A percentile compares a stretch with the other conserved stretches of the same genome.
These are phyloP conservation scores for Fusarium denticulatum DNA, from an alignment of 2,329 filamentous ascomycete species.

Conservation along the genomic window DNA sequence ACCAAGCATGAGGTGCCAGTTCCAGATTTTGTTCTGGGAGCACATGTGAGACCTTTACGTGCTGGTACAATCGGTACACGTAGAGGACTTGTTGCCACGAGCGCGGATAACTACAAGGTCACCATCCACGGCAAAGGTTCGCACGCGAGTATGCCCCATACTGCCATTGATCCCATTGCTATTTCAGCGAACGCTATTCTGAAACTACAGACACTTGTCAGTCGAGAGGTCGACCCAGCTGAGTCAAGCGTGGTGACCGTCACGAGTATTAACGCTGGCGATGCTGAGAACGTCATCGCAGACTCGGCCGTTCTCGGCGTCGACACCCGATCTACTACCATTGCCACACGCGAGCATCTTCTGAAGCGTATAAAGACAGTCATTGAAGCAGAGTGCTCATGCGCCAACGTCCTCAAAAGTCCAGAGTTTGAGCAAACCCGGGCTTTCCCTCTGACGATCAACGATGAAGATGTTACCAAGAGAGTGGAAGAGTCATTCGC, in stretches of 20 bases:
- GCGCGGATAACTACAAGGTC: constrained; percentile 44
- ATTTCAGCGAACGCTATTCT: constrained; percentile 19
- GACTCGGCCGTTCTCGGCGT: constrained; percentile 53
- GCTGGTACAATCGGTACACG: constrained; percentile 47
- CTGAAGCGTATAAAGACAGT: constrained; percentile 52
- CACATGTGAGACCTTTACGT: constrained; percentile 45
- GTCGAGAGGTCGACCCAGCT: constrained; percentile 44
- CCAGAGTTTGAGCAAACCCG: constrained; percentile 55
- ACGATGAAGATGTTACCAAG: constrained; percentile 57
- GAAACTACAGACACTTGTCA: constrained; percentile 45
- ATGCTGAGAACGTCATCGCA: constrained; percentile 57
- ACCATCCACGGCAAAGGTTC: constrained; percentile 50
- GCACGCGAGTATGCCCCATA: constrained; percentile 17
- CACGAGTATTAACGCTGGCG: constrained; percentile 54
- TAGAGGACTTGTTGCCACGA: constrained; percentile 40
- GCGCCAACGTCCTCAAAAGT: constrained; percentile 54
- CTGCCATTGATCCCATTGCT: constrained; percentile 5
- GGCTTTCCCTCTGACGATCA: constrained; percentile 61
- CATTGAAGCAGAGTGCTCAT: constrained; percentile 63
- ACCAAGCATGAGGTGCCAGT: constrained; percentile 37
- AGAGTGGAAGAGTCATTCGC: constrained; percentile 56
- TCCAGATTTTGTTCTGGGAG: constrained; percentile 51
- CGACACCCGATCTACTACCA: constrained; percentile 51
- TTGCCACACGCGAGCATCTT: constrained; percentile 47
- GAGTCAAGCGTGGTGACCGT: constrained; percentile 58